Evolutionary conservation across 345 rosid genomes (phyloP), one percentile per base, ranked within the genome.

Genomic region (Sonneratia alba): DNA sequence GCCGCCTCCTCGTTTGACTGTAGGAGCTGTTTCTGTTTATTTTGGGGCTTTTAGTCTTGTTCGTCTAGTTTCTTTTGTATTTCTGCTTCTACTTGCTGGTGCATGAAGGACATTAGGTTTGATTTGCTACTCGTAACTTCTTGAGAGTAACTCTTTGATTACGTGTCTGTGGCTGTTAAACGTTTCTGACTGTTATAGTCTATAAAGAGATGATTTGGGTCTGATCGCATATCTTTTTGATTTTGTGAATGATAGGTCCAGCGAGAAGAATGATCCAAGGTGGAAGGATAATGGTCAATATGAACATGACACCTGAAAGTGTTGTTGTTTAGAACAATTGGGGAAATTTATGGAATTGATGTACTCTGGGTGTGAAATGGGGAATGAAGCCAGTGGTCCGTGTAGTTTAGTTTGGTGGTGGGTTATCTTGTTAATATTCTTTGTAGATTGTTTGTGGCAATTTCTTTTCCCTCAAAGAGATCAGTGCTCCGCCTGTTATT

Each of bases 381-480:
- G 68, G 68, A 34, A 65, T 65, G 68, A 65, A 65, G 68, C 68
- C 40, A 65, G 38, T 36, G 68, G 68, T 65, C 68, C 68, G 68
- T 65, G 68, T 34, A 65, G 68, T 22, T 65, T 65, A 65, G 68
- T 65, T 16, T 34, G 40, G 43, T 65, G 21, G 42, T 36, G 43
- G 42, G 13, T 65, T 32, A 65, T 27, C 21, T 15, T 65, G 68
- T 65, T 65, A 65, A 27, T 65, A 32, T 65, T 65, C 68, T 65
- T 65, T 65, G 5, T 27, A 65, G 68, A 36, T 65, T 65, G 37
- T 36, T 7, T 18, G 21, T 16, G 13, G 10, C 32, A 22, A 22
- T 24, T 4, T 34, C 32, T 22, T 62, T 11, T 62, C 24, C 36
- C 66, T 62, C 34, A 27, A 10, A 62, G 16, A 47, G 51, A 47